phyloP scores from a whole-genome alignment of 2,329 filamentous ascomycete genomes.

The Paracorniculantispora psalliotae region DNA sequence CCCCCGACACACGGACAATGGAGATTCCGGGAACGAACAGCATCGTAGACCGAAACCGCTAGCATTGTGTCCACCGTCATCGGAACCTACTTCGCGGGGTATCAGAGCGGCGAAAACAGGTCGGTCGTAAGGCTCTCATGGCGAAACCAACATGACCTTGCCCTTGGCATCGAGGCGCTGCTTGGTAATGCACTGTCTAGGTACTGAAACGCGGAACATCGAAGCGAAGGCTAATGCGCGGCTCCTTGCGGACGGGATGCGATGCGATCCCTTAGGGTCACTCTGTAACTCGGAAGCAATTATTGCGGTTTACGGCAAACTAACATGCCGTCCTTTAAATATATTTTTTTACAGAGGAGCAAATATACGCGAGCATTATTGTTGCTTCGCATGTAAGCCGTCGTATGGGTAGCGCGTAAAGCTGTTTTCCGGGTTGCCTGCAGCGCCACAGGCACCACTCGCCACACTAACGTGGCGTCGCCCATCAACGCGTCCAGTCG shows the following conservation, averaged over 20 bases:
- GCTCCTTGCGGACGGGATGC: background rate
- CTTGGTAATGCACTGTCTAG: background rate
- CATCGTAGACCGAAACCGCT: background rate
- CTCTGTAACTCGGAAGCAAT: background rate
- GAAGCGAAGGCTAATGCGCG: background rate
- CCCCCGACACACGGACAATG: background rate
- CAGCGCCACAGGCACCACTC: background rate
- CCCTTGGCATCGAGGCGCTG: background rate
- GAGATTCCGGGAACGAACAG: background rate
- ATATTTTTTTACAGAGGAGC: background rate
- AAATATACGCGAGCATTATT: background rate
- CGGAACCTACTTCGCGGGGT: background rate
- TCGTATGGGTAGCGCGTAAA: background rate
- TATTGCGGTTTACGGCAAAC: background rate
- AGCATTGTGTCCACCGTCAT: background rate
- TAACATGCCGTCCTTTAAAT: background rate
- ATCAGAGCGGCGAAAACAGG: background rate
- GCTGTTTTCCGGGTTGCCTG: conserved; percentile 1
- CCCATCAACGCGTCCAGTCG: conserved; percentile 28
- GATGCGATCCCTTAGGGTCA: background rate
- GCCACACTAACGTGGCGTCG: conserved; percentile 12
- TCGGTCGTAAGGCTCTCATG: background rate
- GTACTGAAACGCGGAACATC: background rate
- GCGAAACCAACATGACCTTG: background rate
- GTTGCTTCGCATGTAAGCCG: no score